phyloP scores from a whole-genome alignment of 306 rosid species.

The Astragalus membranaceus region DNA sequence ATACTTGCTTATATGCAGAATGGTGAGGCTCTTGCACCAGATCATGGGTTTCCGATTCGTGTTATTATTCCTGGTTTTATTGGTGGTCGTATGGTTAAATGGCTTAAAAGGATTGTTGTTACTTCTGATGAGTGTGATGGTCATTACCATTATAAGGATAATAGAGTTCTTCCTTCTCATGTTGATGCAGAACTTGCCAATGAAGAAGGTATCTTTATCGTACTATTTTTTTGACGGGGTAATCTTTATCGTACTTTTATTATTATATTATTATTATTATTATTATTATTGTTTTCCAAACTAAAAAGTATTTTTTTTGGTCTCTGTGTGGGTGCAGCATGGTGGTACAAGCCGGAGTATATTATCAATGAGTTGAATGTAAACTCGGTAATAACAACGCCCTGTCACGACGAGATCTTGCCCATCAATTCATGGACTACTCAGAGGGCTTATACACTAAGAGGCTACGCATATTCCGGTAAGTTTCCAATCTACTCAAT shows the following conservation, averaged over 20 bases:
- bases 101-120: slow-evolving; percentile 72
- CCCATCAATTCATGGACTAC: slow-evolving; percentile 74
- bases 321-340: slow-evolving; percentile 34
- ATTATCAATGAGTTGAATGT: slow-evolving; percentile 77
- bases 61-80: slow-evolving; percentile 74
- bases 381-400: slow-evolving; percentile 85
- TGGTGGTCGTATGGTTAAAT: slow-evolving; percentile 87
- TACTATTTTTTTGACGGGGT: too few relatives aligned
- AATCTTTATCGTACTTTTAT: too few relatives aligned
- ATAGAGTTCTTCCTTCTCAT: slow-evolving; percentile 72
- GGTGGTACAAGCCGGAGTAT: slow-evolving; percentile 92
- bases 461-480: slow-evolving; percentile 91
- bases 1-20: slow-evolving; percentile 81
- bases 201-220: slow-evolving; percentile 55
- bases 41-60: slow-evolving; percentile 85
- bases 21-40: slow-evolving; percentile 54
- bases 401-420: slow-evolving; percentile 73
- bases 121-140: slow-evolving; percentile 47
- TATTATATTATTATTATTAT: too few relatives aligned
- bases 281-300: too few relatives aligned
- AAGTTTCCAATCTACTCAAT: neutral
- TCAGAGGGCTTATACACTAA: slow-evolving; percentile 53
- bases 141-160: slow-evolving; percentile 67
- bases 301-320: neutral
- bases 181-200: slow-evolving; percentile 78